These are phyloP conservation scores for Diaporthe vaccinii DNA, from an alignment of 2,329 filamentous ascomycete species.

Conservation along the genomic window DNA sequence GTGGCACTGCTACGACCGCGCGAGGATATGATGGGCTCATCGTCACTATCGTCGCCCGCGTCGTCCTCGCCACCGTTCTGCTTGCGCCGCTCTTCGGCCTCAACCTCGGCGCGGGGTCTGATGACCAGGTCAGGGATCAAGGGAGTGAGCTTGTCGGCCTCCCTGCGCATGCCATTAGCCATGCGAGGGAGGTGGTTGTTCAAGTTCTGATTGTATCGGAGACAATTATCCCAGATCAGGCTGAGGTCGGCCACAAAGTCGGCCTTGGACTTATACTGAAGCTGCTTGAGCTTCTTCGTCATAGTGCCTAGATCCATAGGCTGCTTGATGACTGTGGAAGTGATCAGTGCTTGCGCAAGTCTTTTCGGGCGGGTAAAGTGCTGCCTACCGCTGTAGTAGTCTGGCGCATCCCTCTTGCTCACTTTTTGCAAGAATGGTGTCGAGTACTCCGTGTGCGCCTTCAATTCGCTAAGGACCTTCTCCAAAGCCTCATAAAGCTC, in stretches of 20 bases:
- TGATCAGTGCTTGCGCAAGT: conserved; percentile 42
- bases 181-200: conserved; percentile 90
- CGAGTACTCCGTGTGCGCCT: conserved; percentile 97
- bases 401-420: conserved; percentile 96
- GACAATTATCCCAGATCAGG: conserved; percentile 96
- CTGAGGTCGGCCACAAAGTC: conserved; percentile 96
- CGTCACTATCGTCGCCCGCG: conserved; percentile 90
- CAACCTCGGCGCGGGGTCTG: conserved; percentile 91
- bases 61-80: conserved; percentile 89
- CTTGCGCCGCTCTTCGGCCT: conserved; percentile 86
- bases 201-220: conserved; percentile 94
- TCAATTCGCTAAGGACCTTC: conserved; percentile 96
- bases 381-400: conserved; percentile 88
- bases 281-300: conserved; percentile 94
- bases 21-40: conserved; percentile 98
- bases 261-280: conserved; percentile 87
- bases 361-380: conserved; percentile 1
- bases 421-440: conserved; percentile 95
- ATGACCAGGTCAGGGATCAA: conserved; percentile 94
- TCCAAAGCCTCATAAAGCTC: conserved; percentile 97
- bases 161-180: conserved; percentile 95
- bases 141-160: conserved; percentile 95
- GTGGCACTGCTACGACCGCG: conserved; percentile 89
- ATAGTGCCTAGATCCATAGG: conserved; percentile 98
- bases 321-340: conserved; percentile 83